phyloP scores from a whole-genome alignment of 75 land plant genomes.

The Ceratopteris richardii region DNA sequence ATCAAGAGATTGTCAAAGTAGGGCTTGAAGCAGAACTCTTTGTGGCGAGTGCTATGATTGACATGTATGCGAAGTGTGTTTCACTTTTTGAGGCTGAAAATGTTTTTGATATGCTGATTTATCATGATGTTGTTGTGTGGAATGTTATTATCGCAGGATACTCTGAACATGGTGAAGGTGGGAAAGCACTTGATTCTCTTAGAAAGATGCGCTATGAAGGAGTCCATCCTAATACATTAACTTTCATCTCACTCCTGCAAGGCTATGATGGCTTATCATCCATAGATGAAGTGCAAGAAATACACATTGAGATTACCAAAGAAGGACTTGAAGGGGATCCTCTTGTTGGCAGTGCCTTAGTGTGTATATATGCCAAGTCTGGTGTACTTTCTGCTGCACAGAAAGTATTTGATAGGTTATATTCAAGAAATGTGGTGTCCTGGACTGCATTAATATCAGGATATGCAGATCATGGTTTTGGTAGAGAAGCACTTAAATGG shows the following conservation, averaged over 20 bases:
- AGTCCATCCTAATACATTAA: not conserved
- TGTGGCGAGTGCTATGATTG: slow-evolving; percentile 42
- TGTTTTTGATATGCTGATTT: slow-evolving; percentile 38
- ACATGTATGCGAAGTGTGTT: slow-evolving; percentile 60
- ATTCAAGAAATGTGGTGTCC: slow-evolving; percentile 13
- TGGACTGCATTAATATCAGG: slow-evolving; percentile 29
- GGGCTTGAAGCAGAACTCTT: slow-evolving; percentile 19
- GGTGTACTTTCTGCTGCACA: slow-evolving; percentile 12
- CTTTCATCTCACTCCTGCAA: slow-evolving; percentile 1
- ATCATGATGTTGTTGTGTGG: slow-evolving; percentile 60
- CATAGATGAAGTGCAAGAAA: not conserved
- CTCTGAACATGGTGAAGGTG: slow-evolving; percentile 34
- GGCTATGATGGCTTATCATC: not conserved
- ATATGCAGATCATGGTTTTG: slow-evolving; percentile 18
- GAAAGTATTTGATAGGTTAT: slow-evolving; percentile 17
- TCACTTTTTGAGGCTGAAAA: slow-evolving; percentile 24
- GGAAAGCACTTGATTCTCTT: slow-evolving; percentile 16
- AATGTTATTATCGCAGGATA: slow-evolving; percentile 55
- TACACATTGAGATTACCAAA: slow-evolving; percentile 27
- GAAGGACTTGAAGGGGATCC: slow-evolving; percentile 6
- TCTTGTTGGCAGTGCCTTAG: slow-evolving; percentile 11
- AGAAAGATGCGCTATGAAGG: not conserved
- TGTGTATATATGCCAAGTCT: slow-evolving; percentile 17
- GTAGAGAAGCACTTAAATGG: slow-evolving; percentile 3
- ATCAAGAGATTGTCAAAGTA: slow-evolving; percentile 32